These are phyloP conservation scores for Stachybotrys echinatus DNA, from an alignment of 2,329 filamentous ascomycete genomes.

Conservation along the genomic window DNA sequence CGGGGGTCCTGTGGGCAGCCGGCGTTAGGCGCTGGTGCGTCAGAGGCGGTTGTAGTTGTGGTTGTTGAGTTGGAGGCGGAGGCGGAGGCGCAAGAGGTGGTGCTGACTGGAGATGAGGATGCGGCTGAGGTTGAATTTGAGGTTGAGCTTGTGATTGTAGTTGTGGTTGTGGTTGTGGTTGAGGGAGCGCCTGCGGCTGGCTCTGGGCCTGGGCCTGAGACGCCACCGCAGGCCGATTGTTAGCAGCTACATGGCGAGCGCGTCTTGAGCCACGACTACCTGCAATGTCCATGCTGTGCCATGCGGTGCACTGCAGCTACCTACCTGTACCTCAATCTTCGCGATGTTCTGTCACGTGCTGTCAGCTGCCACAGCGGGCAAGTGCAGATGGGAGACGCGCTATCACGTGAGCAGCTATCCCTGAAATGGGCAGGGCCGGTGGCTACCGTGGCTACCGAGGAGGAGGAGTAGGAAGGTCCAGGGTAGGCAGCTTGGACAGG, in stretches of 20 bases:
- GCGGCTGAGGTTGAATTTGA: not conserved
- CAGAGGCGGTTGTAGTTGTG: constrained; percentile 7
- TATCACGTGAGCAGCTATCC: no score
- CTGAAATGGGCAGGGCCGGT: no score
- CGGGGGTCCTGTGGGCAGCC: constrained; percentile 19
- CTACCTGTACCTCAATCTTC: not conserved
- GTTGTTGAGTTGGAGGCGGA: not conserved
- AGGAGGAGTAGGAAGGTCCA: no score
- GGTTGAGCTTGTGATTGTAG: no score
- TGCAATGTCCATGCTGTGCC: constrained; percentile 20
- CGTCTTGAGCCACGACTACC: constrained; percentile 23
- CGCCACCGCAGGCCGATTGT: constrained; percentile 9
- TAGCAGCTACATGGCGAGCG: constrained; percentile 21
- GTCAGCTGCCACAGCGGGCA: no score
- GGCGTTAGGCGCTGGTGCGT: constrained; percentile 13
- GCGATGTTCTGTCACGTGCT: not conserved
- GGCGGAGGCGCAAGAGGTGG: no score
- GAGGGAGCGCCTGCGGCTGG: constrained; percentile 3
- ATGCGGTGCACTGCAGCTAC: not conserved
- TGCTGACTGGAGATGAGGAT: not conserved
- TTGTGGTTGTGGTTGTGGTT: constrained; percentile 3
- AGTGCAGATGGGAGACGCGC: no score
- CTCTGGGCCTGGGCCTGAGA: constrained; percentile 4
- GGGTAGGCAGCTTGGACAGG: no score
- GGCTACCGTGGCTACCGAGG: no score